A percentile compares a stretch with the other conserved stretches of the same genome.
These are phyloP conservation scores for Chara braunii DNA, from an alignment of 139 green algal genomes.

Conservation along the genomic window DNA sequence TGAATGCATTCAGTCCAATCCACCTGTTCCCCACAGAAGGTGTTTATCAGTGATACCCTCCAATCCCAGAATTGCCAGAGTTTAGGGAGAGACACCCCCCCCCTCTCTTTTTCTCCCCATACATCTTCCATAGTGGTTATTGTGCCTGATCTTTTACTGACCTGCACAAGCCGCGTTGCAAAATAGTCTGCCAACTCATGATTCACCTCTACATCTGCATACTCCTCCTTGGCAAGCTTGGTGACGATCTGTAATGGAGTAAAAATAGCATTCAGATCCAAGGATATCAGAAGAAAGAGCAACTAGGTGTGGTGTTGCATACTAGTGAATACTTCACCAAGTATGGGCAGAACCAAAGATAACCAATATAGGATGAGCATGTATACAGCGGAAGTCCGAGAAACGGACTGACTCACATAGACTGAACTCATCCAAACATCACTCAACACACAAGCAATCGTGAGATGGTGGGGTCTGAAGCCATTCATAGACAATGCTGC, in stretches of 20 bases:
- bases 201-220: constrained; percentile 2
- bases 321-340: too few species aligned
- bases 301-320: too few species aligned
- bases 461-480: too few species aligned
- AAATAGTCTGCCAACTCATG: constrained; percentile 7
- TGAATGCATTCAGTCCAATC: too few species aligned
- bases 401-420: too few species aligned
- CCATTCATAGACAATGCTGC: too few species aligned
- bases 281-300: background rate
- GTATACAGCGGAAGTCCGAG: too few species aligned
- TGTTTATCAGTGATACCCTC: background rate
- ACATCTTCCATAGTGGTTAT: background rate
- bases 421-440: too few species aligned
- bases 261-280: background rate
- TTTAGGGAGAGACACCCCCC: background rate
- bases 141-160: background rate
- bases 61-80: background rate
- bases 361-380: too few species aligned
- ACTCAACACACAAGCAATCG: too few species aligned
- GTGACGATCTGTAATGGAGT: background rate
- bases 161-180: constrained; percentile 3
- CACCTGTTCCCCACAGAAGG: too few species aligned
- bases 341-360: too few species aligned
- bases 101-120: background rate
- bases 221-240: background rate